A percentile compares a stretch with the other conserved stretches of the same genome.
Evolutionary conservation across 768 basidiomycete species (phyloP).

Genomic region (Boletus huronensis): DNA sequence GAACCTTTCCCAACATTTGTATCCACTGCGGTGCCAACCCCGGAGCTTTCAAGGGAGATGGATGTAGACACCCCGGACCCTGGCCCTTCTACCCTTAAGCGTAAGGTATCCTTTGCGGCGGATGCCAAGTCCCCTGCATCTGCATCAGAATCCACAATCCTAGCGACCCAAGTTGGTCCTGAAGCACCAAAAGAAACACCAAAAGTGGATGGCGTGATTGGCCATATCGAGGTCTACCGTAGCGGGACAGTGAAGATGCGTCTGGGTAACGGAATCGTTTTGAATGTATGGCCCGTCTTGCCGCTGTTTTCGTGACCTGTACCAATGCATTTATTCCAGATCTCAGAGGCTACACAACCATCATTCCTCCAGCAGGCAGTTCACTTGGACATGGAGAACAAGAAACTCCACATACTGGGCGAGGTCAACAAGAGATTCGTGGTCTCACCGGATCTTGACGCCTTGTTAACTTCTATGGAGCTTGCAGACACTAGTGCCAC

Average conservation of each 20-base stretch:
- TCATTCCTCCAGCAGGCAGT: slow-evolving; percentile 89
- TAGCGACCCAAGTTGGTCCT: slow-evolving; percentile 16
- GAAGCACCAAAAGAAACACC: slow-evolving; percentile 30
- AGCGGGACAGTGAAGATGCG: slow-evolving; percentile 88
- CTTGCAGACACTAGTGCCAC: slow-evolving; percentile 38
- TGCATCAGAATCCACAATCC: slow-evolving; percentile 21
- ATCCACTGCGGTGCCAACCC: slow-evolving; percentile 32
- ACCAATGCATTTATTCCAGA: slow-evolving; percentile 40
- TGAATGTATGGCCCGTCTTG: slow-evolving; percentile 57
- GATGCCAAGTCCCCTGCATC: slow-evolving; percentile 52
- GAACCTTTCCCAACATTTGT: slow-evolving; percentile 75
- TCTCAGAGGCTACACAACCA: slow-evolving; percentile 76
- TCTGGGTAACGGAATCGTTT: slow-evolving; percentile 71
- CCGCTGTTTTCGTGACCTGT: background rate
- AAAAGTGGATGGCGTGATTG: slow-evolving; percentile 72
- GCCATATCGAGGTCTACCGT: slow-evolving; percentile 79
- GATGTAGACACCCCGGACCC: slow-evolving; percentile 30
- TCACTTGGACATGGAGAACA: slow-evolving; percentile 57
- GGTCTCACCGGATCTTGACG: slow-evolving; percentile 79
- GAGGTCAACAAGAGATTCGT: slow-evolving; percentile 83
- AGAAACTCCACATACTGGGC: slow-evolving; percentile 70
- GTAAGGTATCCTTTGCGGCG: slow-evolving; percentile 56
- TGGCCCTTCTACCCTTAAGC: slow-evolving; percentile 35
- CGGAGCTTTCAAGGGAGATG: slow-evolving; percentile 30
- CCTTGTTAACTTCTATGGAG: slow-evolving; percentile 66